Evolutionary conservation across 1,139 yeast species (phyloP).

Genomic region (Saccharomyces uvarum): DNA sequence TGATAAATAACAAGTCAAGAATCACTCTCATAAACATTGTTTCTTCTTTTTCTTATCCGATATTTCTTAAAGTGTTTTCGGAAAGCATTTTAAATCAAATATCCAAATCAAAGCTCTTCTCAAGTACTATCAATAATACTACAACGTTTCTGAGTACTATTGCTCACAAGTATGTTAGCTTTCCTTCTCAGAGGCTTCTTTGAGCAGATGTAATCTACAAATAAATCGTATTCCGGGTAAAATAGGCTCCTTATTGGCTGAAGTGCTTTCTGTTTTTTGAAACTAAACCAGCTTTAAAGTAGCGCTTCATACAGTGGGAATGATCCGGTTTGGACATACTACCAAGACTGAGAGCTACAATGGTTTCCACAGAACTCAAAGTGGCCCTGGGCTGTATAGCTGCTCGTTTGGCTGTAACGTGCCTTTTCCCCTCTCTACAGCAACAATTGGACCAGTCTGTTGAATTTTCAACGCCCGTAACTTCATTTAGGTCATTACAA

Average conservation of each 20-base stretch:
- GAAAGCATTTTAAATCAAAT: not conserved
- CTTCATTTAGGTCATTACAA: conserved; percentile 41
- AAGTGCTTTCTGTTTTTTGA: not conserved
- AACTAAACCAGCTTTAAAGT: not conserved
- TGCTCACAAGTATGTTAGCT: not conserved
- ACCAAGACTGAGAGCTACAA: not conserved
- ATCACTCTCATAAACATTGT: not conserved
- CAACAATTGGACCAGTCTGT: conserved; percentile 45
- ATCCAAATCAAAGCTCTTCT: not conserved
- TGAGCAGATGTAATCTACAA: not conserved
- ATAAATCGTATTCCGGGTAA: not conserved
- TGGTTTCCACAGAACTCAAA: not conserved
- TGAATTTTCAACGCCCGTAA: conserved; percentile 48
- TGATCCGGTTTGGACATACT: not conserved
- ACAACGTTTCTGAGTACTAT: not conserved
- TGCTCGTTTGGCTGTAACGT: conserved; percentile 14
- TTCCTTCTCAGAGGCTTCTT: not conserved
- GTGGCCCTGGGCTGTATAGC: conserved; percentile 1
- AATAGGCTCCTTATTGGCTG: not conserved
- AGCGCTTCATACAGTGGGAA: not conserved
- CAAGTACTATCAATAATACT: not conserved
- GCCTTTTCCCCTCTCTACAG: conserved; percentile 23
- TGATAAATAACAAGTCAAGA: not conserved
- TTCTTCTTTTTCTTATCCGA: not conserved
- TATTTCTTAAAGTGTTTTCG: not conserved